Conservation (phyloP, 306 rosid species). For the Cercis canadensis region DNA sequence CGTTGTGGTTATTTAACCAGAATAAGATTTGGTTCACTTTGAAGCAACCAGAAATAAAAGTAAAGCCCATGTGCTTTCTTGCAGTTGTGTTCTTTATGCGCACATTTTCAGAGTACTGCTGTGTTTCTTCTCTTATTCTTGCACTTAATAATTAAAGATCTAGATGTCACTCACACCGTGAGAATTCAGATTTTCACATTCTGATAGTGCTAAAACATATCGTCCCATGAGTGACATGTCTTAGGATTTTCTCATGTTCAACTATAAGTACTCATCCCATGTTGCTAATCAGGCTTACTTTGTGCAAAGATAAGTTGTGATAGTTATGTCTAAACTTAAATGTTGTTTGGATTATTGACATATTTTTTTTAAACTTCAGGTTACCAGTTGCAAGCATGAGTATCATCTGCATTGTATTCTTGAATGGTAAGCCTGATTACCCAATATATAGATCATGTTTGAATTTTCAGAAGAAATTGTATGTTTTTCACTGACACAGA, state of each 20-base stretch:
- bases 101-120: slow-evolving; percentile 14
- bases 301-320: slow-evolving; percentile 10
- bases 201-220: too few species aligned
- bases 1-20: slow-evolving; percentile 10
- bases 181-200: too few species aligned
- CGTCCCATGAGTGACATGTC: too few species aligned
- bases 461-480: not conserved
- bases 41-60: slow-evolving; percentile 9
- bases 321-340: slow-evolving; percentile 7
- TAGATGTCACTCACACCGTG: slow-evolving; percentile 4
- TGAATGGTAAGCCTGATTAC: slow-evolving; percentile 69
- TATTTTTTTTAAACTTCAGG: slow-evolving; percentile 54
- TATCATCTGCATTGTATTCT: slow-evolving; percentile 96
- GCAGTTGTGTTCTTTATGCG: not conserved
- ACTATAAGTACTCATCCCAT: not conserved
- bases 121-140: slow-evolving; percentile 2
- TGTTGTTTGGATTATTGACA: slow-evolving; percentile 30
- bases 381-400: slow-evolving; percentile 92
- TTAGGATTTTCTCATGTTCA: not conserved
- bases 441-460: slow-evolving; percentile 3
- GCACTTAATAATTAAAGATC: slow-evolving; percentile 16
- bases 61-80: not conserved
- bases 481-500: too few species aligned
- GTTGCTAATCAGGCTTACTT: slow-evolving; percentile 7
- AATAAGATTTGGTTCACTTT: slow-evolving; percentile 5